These are phyloP conservation scores for Trifolium fragiferum DNA, from an alignment of 306 rosid species.

Conservation along the genomic window DNA sequence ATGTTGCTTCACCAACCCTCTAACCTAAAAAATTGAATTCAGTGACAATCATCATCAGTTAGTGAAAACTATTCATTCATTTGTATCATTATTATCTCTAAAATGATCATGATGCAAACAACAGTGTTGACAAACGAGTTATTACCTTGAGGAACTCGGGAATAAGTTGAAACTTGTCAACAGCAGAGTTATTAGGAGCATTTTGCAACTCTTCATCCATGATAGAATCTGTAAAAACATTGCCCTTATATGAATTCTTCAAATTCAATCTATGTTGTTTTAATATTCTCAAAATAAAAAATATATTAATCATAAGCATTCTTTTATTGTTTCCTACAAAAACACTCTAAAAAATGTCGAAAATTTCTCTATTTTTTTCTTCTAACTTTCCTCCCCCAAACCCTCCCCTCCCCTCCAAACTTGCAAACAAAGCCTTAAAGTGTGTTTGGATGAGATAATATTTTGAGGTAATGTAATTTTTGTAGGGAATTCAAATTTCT, in stretches of 20 bases:
- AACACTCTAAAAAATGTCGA: too few species aligned
- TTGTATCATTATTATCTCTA: neutral
- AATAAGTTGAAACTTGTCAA: slow-evolving; percentile 81
- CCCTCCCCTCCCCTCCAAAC: too few species aligned
- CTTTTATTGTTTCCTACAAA: too few species aligned
- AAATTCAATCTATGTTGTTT: too few species aligned
- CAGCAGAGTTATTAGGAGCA: slow-evolving; percentile 61
- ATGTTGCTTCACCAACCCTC: slow-evolving; percentile 93
- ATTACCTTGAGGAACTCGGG: slow-evolving; percentile 90
- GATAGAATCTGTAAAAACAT: neutral
- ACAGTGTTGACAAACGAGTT: neutral
- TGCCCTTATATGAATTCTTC: neutral
- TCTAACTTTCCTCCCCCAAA: too few species aligned
- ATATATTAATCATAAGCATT: too few species aligned
- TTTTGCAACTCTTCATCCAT: slow-evolving; percentile 63
- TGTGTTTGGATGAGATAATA: too few species aligned
- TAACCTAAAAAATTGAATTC: slow-evolving; percentile 49
- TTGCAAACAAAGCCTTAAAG: too few species aligned
- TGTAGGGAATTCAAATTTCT: too few species aligned
- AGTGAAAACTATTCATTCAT: neutral
- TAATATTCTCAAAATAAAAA: too few species aligned
- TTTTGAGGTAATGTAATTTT: too few species aligned
- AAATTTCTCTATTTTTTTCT: too few species aligned
- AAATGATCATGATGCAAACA: neutral
- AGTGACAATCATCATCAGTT: neutral